Base-by-base conservation (phyloP, 192 early-diverging fungal genomes). In the Backusella psychrophila region DNA sequence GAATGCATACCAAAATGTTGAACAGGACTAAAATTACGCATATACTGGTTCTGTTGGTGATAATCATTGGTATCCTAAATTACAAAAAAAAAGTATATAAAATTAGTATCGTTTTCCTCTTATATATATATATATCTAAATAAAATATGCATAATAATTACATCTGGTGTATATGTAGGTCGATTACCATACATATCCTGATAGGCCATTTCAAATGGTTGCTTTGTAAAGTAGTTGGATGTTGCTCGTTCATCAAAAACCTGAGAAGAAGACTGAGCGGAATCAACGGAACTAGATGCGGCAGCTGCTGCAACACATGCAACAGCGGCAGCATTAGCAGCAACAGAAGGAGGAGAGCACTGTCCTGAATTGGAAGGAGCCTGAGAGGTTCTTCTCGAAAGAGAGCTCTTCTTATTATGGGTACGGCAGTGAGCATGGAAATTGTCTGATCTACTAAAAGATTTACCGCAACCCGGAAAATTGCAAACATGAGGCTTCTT, bases 381-480 rank as follows among this genome's bases (percentile, higher is more conserved):
- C 23, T 63, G 56, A 63, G 56, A 63, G 19, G 56, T 29, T 63
- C 56, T 63, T 63, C 56, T 63, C 59, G 78, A 77, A 52, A 80
- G 76, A 14, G 77, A n/a, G 1, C 81, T 78, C 82, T 92, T 91
- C 83, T 91, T 91, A 77, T 85, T 88, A 71, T 95, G 94, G 1
- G 89, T 91, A 77, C 89, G 87, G 65, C 86, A 86, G 80, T 95
- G 94, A 38, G 92, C 91, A 15, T 91, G 88, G 75, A 94, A 91
- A 76, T 92, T 93, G 53, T 92, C 92, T 29, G 92, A 92, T 73
- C 92, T 88, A 72, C 90, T 92, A 77, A 96, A 96, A 7, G 84
- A 87, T 82, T 94, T 94, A 77, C 90, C 91, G 77, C 94, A 96
- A 68, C 89, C 90, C 42, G 89, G 84, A 80, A 86, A 87, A 52